A percentile compares a stretch with the other conserved stretches of the same genome.
Evolutionary conservation across 225 moss, liverwort and hornwort genomes (phyloP).

Genomic region (Pseudoscleropodium purum): DNA sequence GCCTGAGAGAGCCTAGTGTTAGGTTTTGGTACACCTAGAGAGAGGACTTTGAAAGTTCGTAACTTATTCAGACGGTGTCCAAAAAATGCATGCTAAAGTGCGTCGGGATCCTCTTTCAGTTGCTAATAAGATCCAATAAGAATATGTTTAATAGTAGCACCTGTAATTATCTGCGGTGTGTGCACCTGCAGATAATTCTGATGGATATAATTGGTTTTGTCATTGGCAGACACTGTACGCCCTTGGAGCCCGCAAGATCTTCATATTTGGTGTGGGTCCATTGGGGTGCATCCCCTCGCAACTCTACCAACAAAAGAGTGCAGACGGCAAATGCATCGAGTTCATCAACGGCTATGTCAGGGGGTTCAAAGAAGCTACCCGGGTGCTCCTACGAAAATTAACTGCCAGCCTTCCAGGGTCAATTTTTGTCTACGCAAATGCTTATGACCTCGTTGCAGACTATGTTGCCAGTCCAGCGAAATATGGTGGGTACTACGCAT

Average conservation of each 20-base stretch:
- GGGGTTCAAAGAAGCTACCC: slow-evolving; percentile 37
- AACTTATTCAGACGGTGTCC: background rate
- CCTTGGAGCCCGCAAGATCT: slow-evolving; percentile 53
- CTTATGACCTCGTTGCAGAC: slow-evolving; percentile 7
- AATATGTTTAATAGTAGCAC: too few relatives aligned
- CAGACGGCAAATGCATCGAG: slow-evolving; percentile 38
- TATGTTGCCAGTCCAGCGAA: slow-evolving; percentile 17
- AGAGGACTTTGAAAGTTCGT: background rate
- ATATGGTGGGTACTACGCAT: slow-evolving; percentile 5
- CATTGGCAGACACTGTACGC: slow-evolving; percentile 39
- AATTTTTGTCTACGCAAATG: slow-evolving; percentile 23
- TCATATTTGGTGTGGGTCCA: slow-evolving; percentile 42
- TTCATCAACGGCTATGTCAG: slow-evolving; percentile 41
- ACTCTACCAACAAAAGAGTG: slow-evolving; percentile 28
- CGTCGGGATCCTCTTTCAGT: background rate
- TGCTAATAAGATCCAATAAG: too few relatives aligned
- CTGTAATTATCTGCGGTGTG: background rate
- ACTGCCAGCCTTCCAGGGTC: slow-evolving; percentile 24
- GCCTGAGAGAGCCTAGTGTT: background rate
- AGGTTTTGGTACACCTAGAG: background rate
- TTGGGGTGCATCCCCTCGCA: slow-evolving; percentile 84
- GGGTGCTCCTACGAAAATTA: background rate
- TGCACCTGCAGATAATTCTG: background rate
- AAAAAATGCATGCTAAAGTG: background rate
- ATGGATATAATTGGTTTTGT: background rate